Evolutionary conservation across 2,329 filamentous ascomycete species (phyloP), one percentile per base, ranked within the genome.

Genomic region (Scedosporium minutisporum): DNA sequence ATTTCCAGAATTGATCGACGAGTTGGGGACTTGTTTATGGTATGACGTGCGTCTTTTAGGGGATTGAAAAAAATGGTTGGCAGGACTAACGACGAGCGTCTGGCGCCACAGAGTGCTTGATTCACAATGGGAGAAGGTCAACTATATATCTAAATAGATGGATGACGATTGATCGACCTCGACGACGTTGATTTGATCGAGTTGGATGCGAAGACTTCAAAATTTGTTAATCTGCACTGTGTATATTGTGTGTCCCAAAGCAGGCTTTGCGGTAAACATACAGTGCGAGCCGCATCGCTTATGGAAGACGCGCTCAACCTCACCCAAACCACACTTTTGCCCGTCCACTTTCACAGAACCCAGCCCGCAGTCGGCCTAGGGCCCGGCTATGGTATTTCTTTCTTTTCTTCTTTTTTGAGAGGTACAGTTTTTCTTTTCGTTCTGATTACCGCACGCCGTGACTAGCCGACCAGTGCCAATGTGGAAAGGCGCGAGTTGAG

Each of bases 61-160:
- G 16, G 23, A 25, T 14, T 29, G 42, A 38, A 42, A 58, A 61
- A 60, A 51, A 33, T 6, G 44, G 59, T 41, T 41, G 59, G 44
- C 44, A 33, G 27, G 59, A 46, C 21, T 60, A 48, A 48, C 44
- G n/a, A 29, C 23, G 48, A 51, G 58, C 25, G 42, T 29, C n/a
- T 29, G 59, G 44, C 44, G 41, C 44, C 25, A 23, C 25, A 51
- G 44, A 46, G 59, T 55, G 18, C 51, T 55, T 29, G 29, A 16
- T 25, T 44, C 46, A 33, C 25, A 57, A 42, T 21, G 38, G 60
- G 27, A 25, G 27, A 42, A 42, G 38, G 25, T 57, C 29, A 29
- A 44, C 18, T 42, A 61, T 61, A 25, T 61, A 59, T 42, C 57
- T 44, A 33, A 42, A 59, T 42, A 59, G 57, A 59, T 59, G 57